These are phyloP conservation scores for Neurospora intermedia DNA, from an alignment of 495 filamentous ascomycete species.

Conservation along the genomic window DNA sequence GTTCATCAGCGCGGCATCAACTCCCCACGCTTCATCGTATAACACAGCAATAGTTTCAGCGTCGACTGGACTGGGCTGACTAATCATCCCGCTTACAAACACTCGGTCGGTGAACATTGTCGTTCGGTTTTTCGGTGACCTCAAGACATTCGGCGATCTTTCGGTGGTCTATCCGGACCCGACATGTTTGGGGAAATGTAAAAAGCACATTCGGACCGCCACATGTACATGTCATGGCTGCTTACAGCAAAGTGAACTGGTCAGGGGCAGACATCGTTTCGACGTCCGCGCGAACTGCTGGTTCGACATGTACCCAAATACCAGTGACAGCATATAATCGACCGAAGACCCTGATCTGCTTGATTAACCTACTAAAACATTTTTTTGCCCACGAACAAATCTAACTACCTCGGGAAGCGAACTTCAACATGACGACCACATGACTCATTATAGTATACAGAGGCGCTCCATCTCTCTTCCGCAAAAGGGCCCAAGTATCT, in stretches of 20 bases:
- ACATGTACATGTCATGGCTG: background rate
- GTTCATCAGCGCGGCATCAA: too few relatives aligned
- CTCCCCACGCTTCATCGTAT: too few relatives aligned
- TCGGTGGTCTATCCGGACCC: background rate
- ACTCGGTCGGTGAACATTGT: background rate
- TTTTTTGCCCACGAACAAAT: background rate
- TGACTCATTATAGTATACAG: background rate
- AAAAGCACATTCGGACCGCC: background rate
- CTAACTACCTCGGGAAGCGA: background rate
- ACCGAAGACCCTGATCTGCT: background rate
- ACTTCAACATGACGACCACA: background rate
- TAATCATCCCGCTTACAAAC: background rate
- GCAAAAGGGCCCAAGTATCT: background rate
- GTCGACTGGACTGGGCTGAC: background rate
- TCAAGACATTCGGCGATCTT: background rate
- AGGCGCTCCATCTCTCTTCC: background rate
- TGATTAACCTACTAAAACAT: background rate
- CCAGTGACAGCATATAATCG: background rate
- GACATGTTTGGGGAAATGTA: background rate
- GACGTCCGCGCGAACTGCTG: background rate
- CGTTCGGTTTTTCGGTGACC: background rate
- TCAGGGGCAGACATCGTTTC: background rate
- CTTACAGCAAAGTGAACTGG: background rate
- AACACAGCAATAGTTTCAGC: background rate
- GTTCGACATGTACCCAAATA: background rate